Base-by-base conservation (phyloP, 2,329 filamentous ascomycete genomes). In the Verruconis gallopava region DNA sequence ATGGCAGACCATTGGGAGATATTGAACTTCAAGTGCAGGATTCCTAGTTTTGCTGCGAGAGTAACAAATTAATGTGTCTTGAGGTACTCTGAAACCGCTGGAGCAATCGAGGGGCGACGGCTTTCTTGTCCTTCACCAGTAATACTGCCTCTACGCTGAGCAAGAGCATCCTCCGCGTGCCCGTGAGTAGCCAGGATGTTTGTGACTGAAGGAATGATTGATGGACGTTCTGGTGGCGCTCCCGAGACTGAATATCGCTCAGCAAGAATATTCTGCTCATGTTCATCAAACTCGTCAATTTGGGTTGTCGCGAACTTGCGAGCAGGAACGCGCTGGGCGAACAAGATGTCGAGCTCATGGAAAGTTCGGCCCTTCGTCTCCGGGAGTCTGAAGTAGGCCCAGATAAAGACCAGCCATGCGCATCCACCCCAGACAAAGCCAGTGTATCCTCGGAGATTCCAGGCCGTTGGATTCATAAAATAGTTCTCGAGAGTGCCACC, bases 351-450 rank as follows among this genome's bases (percentile, higher is more conserved):
- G 43, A 94, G 65, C 61, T 94, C 85, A 5, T 85, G 85, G 54
- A 89, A 94, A 0, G 82, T 81, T 32, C 85, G 76, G 9, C 82
- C 86, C 3, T 67, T 67, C 0, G 85, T 84, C 56, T 94, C 85
- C 0, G 86, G 86, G 0, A 89, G 67, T 12, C 82, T 73, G 68
- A 86, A 88, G 55, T 77, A 89, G 0, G 80, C 80, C 63, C 89
- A 93, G 12, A 91, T 64, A 53, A 86, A 77, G 64, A 82, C 91
- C 43, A 77, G 61, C 63, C 85, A 84, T 61, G 83, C 89, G 44
- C 85, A 78, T 1, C 79, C 82, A 13, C 75, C 79, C 81, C 85
- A 85, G 67, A 93, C 91, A 65, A 93, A 93, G 21, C 86, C 85
- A 0, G 85, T 75, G 52, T 74, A 91, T 62, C 89, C 93, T 46